Evolutionary conservation across 192 early-diverging fungal genomes (phyloP).

Genomic region (Gonapodya sp.): DNA sequence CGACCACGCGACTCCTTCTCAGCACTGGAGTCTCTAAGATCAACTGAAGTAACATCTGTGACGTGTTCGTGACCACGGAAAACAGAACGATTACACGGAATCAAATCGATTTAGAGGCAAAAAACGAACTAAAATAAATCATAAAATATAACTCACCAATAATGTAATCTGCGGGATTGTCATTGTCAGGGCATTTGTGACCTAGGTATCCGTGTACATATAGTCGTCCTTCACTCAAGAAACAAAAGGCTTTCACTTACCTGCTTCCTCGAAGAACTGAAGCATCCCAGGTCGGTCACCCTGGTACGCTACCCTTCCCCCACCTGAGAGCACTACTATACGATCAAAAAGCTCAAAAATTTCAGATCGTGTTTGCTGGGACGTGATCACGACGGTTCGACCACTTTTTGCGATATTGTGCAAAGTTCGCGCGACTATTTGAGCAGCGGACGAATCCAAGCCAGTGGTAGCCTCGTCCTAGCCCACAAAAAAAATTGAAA

Average conservation of each 20-base stretch:
- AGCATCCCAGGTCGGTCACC: not conserved
- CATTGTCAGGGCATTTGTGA: not conserved
- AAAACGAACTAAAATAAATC: too few relatives aligned
- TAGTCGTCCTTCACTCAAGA: not conserved
- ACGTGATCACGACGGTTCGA: not conserved
- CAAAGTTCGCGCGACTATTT: not conserved
- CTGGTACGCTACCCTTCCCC: not conserved
- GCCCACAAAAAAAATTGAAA: too few relatives aligned
- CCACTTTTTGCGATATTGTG: conserved; percentile 1
- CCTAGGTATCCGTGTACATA: not conserved
- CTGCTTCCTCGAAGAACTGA: not conserved
- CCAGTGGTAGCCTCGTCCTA: not conserved
- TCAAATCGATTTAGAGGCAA: too few relatives aligned
- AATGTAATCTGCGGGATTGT: conserved; percentile 5
- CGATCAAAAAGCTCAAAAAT: not conserved
- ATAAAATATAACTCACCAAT: not conserved
- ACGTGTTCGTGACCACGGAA: too few relatives aligned
- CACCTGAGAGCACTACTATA: not conserved
- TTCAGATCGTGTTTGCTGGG: conserved; percentile 5
- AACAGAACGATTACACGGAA: too few relatives aligned
- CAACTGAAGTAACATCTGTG: not conserved
- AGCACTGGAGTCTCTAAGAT: not conserved
- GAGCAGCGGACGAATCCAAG: conserved; percentile 1
- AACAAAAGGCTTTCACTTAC: too few relatives aligned
- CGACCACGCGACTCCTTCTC: conserved; percentile 1